Base-by-base conservation (phyloP, 2,329 filamentous ascomycete genomes). In the Paecilomyces sp. region DNA sequence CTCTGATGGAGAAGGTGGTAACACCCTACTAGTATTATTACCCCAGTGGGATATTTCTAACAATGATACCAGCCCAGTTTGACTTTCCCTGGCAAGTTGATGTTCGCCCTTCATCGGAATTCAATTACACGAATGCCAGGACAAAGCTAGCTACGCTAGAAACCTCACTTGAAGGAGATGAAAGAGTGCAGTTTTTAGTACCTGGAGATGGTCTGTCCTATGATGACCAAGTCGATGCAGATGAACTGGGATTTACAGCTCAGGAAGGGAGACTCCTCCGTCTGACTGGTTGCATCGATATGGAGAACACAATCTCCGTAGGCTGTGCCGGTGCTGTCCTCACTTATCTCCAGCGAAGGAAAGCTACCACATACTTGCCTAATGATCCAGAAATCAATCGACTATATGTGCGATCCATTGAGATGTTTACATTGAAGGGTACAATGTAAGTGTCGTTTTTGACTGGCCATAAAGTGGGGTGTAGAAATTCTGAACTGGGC, bases 321-420 rank as follows among this genome's bases (percentile, higher is more conserved):
- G 90, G 91, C 2, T 97, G 94, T 74, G 89, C 88, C 28, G 91
- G 92, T n/a, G 92, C 92, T 28, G 77, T 97, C 2, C 76, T 97
- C n/a, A 83, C 84, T 4, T 90, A 95, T 64, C 74, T 97, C 25
- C 85, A 91, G 66, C 85, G 90, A 57, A 83, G 86, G 65, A 82
- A 82, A 69, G 83, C 86, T 47, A 81, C 83, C 2, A 82, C 85
- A 36, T 88, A 85, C 67, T 76, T 88, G 2, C 83, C 86, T 1
- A 83, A 84, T 30, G 85, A 88, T 61, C 74, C 79, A 13, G 79
- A 80, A 31, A 80, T 80, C 2, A 71, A 77, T n/a, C 67, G 83
- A 51, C 89, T 89, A 64, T 81, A 79, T 6, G 79, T 96, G 28
- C 79, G 75, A 25, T 81, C 79, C 0, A 74, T 97, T 11, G 83